A percentile compares a stretch with the other conserved stretches of the same genome.
Conservation (phyloP, 306 rosid species). For the Urtica urens region DNA sequence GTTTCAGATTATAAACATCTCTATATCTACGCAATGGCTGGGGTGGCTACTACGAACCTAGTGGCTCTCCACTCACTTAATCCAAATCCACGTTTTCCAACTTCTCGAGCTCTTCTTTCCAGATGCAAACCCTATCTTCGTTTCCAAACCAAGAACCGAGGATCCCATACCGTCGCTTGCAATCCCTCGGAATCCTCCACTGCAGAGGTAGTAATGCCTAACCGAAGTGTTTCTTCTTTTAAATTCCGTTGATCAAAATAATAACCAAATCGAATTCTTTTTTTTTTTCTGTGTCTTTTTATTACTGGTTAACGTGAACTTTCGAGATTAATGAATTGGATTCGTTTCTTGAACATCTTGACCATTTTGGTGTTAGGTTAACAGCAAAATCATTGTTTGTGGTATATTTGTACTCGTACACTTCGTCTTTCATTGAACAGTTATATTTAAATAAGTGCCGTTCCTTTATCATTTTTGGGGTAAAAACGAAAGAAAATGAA, state of each 20-base stretch:
- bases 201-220: constrained; percentile 29
- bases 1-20: no score
- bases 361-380: no score
- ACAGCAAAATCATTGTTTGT: no score
- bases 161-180: constrained; percentile 38
- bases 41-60: constrained; percentile 40
- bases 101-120: not conserved
- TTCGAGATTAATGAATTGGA: not conserved
- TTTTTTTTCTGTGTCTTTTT: not conserved
- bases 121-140: constrained; percentile 14
- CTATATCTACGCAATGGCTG: no score
- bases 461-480: no score
- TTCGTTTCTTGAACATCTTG: not conserved
- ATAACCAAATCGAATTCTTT: not conserved
- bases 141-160: constrained; percentile 15
- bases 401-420: no score
- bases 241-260: not conserved
- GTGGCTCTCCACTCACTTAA: constrained; percentile 49
- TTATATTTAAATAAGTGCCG: no score
- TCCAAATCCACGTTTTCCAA: constrained; percentile 31
- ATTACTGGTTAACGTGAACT: not conserved
- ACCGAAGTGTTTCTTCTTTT: not conserved
- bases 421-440: no score
- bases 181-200: constrained; percentile 42
- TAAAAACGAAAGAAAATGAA: no score